Evolutionary conservation across 148 eudicot species (phyloP), one percentile per base, ranked within the genome.

Genomic region (Nepenthes mirabilis): DNA sequence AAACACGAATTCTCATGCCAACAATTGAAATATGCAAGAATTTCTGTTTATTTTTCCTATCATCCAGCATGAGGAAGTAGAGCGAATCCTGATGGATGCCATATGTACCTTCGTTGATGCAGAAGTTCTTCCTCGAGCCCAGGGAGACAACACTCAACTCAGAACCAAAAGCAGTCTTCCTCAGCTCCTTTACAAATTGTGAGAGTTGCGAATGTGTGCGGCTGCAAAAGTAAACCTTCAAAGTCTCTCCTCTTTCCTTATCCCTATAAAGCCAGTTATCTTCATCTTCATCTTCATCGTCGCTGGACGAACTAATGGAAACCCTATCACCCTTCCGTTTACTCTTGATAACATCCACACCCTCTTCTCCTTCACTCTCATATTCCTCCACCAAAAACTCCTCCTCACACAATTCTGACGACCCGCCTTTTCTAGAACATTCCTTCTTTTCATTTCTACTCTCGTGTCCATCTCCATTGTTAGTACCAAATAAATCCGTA

Each of bases 161-260:
- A 65, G 78, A 77, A 58, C 85, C 86, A 80, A 91, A 88, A 51
- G 51, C 82, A 36, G 98, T 91, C 77, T 91, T 91, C 70, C 77
- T 80, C 82, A 91, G 77, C 79, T 91, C 98, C 67, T 82, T 85
- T 34, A 91, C 61, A 67, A 91, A 91, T 80, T 91, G 98, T 0
- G 91, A 88, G 64, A 91, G 84, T 79, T 91, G 98, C 11, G 98
- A 91, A 82, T 91, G 98, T 5, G 98, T 91, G 55, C 98, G 64
- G 61, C 98, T 91, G 63, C 94, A 88, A 51, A 91, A 91, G 55
- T 81, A 91, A 55, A 91, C 75, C 80, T 82, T 91, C 56, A 86
- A 65, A 9, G 68, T 57, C 34, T 76, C 78, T 52, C 66, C 81
- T 56, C 69, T 76, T 14, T 73, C 80, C 57, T 74, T 80, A 54